Base-by-base conservation (phyloP, 2,329 filamentous ascomycete species). In the Cordyceps farinosa region DNA sequence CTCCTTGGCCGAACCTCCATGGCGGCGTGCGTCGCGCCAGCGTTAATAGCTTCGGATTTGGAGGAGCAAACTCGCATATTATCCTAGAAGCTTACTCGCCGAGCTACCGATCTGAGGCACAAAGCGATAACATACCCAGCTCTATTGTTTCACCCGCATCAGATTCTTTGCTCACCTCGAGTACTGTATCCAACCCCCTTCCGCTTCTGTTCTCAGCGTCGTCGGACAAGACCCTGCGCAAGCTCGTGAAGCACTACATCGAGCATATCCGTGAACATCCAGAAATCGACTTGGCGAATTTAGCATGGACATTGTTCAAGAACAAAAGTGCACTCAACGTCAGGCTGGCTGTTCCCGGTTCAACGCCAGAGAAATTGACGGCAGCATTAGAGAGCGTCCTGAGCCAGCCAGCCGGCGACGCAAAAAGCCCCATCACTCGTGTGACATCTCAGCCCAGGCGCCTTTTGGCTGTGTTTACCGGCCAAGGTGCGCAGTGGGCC, bases 401-500 rank as follows among this genome's bases (percentile, higher is more conserved):
- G 2, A n/a, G 22, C 13, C 44, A 40, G 44, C 29, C 17, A 13
- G 22, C 7, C 13, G 38, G 52, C 52, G 36, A n/a, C 22, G 9
- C 54, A 27, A 57, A 47, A 13, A 57, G 30, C 17, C 22, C 54
- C 40, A 47, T 57, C 9, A 34, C 42, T n/a, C 54, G 54, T 10
- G 30, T 42, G 17, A 27, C n/a, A 9, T 1, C 42, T 15, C 54
- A 62, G 10, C n/a, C 32, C 2, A n/a, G 29, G n/a, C 47, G 47
- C 10, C 32, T 70, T 8, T 51, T 71, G 22, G 69, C 67, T 1
- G 66, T 69, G 9, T 69, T 75, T 62, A 75, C 72, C 15, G 73
- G 73, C 3, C 73, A 74, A 60, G 72, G 73, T n/a, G 73, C 70
- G 5, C 70, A 72, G 55, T 71, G 68, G 69, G 47, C 53, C 44